Percentiles rank a stretch among this genome's conserved stretches.
Conservation (phyloP, 1,284 basidiomycete species). For the Boletus hoseneyae region DNA sequence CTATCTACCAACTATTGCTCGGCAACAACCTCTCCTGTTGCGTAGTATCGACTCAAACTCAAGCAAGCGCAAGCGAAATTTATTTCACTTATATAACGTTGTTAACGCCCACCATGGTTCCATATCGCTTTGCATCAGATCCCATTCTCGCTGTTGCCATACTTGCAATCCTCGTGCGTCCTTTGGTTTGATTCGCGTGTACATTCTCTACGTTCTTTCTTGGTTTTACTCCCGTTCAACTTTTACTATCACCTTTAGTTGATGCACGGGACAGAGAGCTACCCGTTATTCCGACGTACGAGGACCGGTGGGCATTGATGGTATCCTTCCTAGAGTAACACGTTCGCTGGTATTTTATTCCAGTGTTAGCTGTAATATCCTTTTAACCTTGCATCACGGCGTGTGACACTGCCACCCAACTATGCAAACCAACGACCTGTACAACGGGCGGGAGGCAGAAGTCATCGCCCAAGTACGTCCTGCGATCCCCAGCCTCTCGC, state of each 20-base stretch:
- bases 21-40: slow-evolving; percentile 23
- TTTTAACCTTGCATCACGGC: too few relatives aligned
- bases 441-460: slow-evolving; percentile 31
- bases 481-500: not conserved
- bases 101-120: slow-evolving; percentile 29
- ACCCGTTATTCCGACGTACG: slow-evolving; percentile 13
- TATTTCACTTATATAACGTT: slow-evolving; percentile 38
- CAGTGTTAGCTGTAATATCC: slow-evolving; percentile 29
- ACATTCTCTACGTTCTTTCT: slow-evolving; percentile 24
- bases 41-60: slow-evolving; percentile 21
- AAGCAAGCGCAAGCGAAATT: slow-evolving; percentile 34
- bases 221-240: slow-evolving; percentile 19
- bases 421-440: slow-evolving; percentile 25
- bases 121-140: slow-evolving; percentile 27
- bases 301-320: slow-evolving; percentile 14
- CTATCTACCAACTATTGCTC: slow-evolving; percentile 35
- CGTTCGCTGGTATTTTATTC: slow-evolving; percentile 26
- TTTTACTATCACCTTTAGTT: slow-evolving; percentile 8
- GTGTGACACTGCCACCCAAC: slow-evolving; percentile 26
- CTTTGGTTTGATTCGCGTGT: slow-evolving; percentile 10
- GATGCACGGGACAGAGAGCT: slow-evolving; percentile 17
- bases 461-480: slow-evolving; percentile 29
- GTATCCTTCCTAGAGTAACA: slow-evolving; percentile 27
- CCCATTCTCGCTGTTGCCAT: slow-evolving; percentile 20
- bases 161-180: slow-evolving; percentile 20